Evolutionary conservation across 2,329 filamentous ascomycete species (phyloP), one percentile per base, ranked within the genome.

Genomic region (Juglanconis oblonga): DNA sequence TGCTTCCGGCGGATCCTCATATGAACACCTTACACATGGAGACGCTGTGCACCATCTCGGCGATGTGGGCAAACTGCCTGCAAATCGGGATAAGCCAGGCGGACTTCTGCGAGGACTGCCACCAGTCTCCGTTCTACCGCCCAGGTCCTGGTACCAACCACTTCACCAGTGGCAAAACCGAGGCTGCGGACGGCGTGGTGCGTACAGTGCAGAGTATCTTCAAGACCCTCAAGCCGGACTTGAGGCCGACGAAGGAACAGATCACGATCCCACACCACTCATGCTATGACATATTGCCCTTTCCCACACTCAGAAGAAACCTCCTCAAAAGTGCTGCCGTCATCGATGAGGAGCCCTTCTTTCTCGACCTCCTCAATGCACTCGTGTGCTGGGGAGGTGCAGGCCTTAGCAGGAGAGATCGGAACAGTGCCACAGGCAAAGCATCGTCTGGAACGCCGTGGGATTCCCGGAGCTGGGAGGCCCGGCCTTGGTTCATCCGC

Each of bases 91-190:
- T 72, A 24, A 66, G 62, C 3, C 62, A 66, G 38, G 64, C 67
- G 1, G 58, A 62, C 32, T 57, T 72, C 17, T 72, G 70, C 55
- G 64, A 48, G 3, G 64, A 67, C 1, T 63, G 67, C 33, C 61
- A 64, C n/a, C 38, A 62, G 9, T 72, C 70, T 1, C 68, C 68
- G 1, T 72, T 72, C 59, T 71, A 67, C 52, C 66, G 66, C 4
- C 24, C 62, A 3, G 24, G 47, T 11, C 40, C 17, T 11, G n/a
- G 52, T 13, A 14, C 10, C 38, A 45, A 29, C 17, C n/a, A 35
- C 31, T 55, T 24, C 33, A 36, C 42, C 3, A 45, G 47, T 1
- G 51, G 32, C 1, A 54, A 62, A 24, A 47, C 55, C 10, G 42
- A 57, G 4, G n/a, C 29, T 3, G 58, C 64, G 9, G 47, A 62